Evolutionary conservation across 2,329 filamentous ascomycete genomes (phyloP).

Genomic region (Pestalotiopsis sp.): DNA sequence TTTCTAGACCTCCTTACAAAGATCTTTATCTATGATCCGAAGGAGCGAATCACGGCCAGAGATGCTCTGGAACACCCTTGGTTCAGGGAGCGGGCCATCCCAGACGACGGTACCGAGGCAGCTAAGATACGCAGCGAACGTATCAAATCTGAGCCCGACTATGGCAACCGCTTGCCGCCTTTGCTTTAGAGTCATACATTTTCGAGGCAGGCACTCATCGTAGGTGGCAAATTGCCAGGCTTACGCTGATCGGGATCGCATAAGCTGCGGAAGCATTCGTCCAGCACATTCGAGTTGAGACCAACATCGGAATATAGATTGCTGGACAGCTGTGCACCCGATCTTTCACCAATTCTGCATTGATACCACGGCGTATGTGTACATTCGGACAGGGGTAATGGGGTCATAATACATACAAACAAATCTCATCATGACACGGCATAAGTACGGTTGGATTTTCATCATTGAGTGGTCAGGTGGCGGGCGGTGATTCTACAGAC

Average conservation of each 20-base stretch:
- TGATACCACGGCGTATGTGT: slow-evolving; percentile 7
- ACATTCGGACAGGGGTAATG: neutral
- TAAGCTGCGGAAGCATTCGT: neutral
- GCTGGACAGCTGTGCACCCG: neutral
- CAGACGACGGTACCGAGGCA: slow-evolving; percentile 69
- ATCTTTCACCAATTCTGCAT: slow-evolving; percentile 3
- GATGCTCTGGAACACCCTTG: slow-evolving; percentile 66
- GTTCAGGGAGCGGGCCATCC: slow-evolving; percentile 64
- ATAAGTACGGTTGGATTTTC: neutral
- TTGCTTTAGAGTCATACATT: neutral
- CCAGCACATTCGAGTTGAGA: neutral
- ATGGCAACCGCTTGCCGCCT: slow-evolving; percentile 18
- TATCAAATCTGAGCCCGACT: slow-evolving; percentile 42
- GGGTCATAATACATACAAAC: slow-evolving; percentile 1
- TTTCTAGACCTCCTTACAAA: slow-evolving; percentile 65
- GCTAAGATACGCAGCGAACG: slow-evolving; percentile 61
- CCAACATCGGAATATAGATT: neutral
- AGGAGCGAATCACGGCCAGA: slow-evolving; percentile 65
- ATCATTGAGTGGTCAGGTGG: neutral
- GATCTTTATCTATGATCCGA: slow-evolving; percentile 69
- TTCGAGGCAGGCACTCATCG: neutral
- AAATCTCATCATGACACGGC: slow-evolving; percentile 2
- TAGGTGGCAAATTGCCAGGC: neutral
- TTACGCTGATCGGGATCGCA: neutral
- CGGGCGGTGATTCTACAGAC: neutral